Conservation (phyloP, 257 asterid species). For the Nicotiana obtusifolia region DNA sequence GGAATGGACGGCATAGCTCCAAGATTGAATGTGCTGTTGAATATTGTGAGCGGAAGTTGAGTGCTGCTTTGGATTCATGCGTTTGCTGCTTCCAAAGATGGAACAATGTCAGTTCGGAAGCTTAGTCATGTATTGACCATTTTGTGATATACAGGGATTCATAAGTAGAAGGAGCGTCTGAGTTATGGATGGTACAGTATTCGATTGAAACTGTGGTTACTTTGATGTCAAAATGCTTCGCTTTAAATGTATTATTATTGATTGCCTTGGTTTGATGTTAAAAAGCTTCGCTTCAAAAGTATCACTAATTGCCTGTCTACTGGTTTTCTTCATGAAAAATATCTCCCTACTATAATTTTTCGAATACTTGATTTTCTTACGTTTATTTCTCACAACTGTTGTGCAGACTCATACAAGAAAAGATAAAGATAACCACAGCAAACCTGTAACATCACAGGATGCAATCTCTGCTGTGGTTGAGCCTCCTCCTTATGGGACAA, state of each 20-base stretch:
- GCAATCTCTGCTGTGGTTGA: conserved; percentile 46
- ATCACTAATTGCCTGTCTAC: background rate
- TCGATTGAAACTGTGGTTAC: background rate
- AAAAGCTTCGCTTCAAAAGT: background rate
- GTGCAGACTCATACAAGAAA: conserved; percentile 85
- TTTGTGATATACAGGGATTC: background rate
- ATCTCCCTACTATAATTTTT: background rate
- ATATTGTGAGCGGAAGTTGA: background rate
- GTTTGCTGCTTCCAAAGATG: conserved; percentile 1
- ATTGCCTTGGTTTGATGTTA: background rate
- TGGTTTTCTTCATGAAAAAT: background rate
- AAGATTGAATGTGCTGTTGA: background rate
- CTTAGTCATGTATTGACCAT: background rate
- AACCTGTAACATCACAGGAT: conserved; percentile 37
- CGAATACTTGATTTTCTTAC: background rate
- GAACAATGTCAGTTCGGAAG: background rate
- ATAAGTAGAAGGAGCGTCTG: background rate
- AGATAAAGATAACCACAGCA: conserved; percentile 30
- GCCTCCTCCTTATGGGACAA: conserved; percentile 79
- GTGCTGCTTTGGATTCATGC: background rate
- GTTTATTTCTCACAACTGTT: conserved; percentile 17
- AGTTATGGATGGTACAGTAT: background rate
- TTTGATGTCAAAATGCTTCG: background rate
- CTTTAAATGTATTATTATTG: background rate
- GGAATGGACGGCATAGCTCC: background rate